A percentile compares a stretch with the other conserved stretches of the same genome.
These are phyloP conservation scores for Aspergillus terreus DNA, from an alignment of 2,329 filamentous ascomycete species.

Conservation along the genomic window DNA sequence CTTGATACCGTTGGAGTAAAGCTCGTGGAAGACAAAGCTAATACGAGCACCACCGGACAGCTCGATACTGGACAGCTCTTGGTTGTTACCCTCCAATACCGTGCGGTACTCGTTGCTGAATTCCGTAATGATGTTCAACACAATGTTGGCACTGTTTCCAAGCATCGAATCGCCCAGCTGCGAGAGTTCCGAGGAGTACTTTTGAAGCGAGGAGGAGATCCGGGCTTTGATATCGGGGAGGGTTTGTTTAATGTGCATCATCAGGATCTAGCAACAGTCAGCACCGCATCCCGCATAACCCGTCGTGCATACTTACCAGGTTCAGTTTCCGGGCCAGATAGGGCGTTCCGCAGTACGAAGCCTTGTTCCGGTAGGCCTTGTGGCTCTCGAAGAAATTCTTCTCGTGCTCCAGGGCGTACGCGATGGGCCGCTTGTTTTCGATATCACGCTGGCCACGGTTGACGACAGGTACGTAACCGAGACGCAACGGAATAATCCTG, in stretches of 20 bases:
- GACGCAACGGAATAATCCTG: slow-evolving; percentile 87
- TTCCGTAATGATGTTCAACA: slow-evolving; percentile 98
- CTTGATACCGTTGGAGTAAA: slow-evolving; percentile 97
- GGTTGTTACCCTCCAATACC: slow-evolving; percentile 93
- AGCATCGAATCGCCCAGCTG: slow-evolving; percentile 90
- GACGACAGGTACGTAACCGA: slow-evolving; percentile 96
- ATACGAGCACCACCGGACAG: slow-evolving; percentile 96
- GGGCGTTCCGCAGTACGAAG: slow-evolving; percentile 95
- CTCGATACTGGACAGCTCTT: slow-evolving; percentile 89
- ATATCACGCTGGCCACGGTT: slow-evolving; percentile 98
- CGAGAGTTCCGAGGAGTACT: slow-evolving; percentile 78
- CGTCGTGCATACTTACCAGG: slow-evolving; percentile 48
- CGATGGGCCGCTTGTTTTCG: slow-evolving; percentile 95
- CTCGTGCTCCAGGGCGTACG: slow-evolving; percentile 85
- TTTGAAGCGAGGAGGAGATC: slow-evolving; percentile 88
- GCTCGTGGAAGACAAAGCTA: slow-evolving; percentile 97
- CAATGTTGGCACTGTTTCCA: slow-evolving; percentile 92
- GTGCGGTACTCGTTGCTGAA: slow-evolving; percentile 98
- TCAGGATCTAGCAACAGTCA: slow-evolving; percentile 65
- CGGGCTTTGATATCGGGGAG: slow-evolving; percentile 97
- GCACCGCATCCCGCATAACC: slow-evolving; percentile 19
- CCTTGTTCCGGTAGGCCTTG: slow-evolving; percentile 98
- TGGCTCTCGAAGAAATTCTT: slow-evolving; percentile 98
- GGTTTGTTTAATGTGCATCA: slow-evolving; percentile 99
- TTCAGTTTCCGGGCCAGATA: slow-evolving; percentile 97